Percentiles rank a stretch among this genome's conserved stretches.
Evolutionary conservation across 2,329 filamentous ascomycete species (phyloP).

Genomic region (Sporothrix variecibatus): DNA sequence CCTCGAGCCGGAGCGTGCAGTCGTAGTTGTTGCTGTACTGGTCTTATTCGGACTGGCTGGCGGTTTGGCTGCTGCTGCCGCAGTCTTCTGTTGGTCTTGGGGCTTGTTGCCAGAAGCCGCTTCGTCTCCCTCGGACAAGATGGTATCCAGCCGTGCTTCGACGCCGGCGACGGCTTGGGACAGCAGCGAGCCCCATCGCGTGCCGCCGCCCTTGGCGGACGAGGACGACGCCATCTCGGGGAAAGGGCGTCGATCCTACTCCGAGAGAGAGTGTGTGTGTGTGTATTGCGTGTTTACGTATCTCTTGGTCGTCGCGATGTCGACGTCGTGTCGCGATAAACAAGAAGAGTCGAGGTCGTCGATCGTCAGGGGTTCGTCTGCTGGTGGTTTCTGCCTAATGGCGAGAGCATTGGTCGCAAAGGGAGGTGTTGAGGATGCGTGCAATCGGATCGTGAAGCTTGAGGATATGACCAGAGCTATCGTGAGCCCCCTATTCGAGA

Average conservation of each 20-base stretch:
- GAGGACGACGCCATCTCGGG: slow-evolving; percentile 36
- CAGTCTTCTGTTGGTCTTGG: slow-evolving; percentile 33
- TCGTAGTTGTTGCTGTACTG: slow-evolving; percentile 36
- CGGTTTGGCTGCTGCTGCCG: slow-evolving; percentile 29
- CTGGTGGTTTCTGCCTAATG: background rate
- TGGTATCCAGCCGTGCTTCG: slow-evolving; percentile 88
- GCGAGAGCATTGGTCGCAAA: slow-evolving; percentile 2
- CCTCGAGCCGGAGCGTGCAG: slow-evolving; percentile 66
- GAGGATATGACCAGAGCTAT: background rate
- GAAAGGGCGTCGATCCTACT: too few species aligned
- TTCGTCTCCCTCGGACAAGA: slow-evolving; percentile 78
- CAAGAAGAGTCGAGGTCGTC: background rate
- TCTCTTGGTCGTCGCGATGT: too few species aligned
- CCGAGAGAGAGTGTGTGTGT: too few species aligned
- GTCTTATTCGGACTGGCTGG: background rate
- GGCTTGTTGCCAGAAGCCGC: slow-evolving; percentile 31
- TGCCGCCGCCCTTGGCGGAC: slow-evolving; percentile 56
- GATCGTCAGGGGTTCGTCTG: background rate
- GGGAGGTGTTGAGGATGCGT: background rate
- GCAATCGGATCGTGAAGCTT: background rate
- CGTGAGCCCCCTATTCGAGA: background rate
- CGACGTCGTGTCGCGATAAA: background rate
- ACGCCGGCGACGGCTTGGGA: slow-evolving; percentile 91
- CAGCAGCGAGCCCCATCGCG: slow-evolving; percentile 74
- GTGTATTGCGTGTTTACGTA: too few species aligned